phyloP scores from a whole-genome alignment of 352 stramenopile species.

The Phytophthora pinifolia region DNA sequence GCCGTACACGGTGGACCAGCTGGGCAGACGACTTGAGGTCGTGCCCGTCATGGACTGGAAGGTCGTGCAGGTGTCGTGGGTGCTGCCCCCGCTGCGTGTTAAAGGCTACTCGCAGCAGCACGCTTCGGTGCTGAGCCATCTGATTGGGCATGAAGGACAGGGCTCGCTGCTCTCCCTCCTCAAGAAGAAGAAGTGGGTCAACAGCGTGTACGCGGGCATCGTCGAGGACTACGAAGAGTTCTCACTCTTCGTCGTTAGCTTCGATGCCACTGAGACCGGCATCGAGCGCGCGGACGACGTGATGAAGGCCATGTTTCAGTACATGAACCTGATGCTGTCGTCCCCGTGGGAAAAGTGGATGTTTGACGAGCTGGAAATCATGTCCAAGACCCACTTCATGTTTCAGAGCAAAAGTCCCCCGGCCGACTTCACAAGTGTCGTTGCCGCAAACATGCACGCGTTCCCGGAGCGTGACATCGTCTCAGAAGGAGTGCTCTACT shows the following conservation, averaged over 20 bases:
- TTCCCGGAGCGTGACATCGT: slow-evolving; percentile 54
- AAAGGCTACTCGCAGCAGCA: slow-evolving; percentile 43
- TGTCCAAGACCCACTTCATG: slow-evolving; percentile 54
- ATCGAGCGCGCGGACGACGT: slow-evolving; percentile 58
- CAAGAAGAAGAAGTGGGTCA: slow-evolving; percentile 72
- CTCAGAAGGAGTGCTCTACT: slow-evolving; percentile 47
- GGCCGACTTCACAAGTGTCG: slow-evolving; percentile 64
- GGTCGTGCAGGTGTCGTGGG: slow-evolving; percentile 67
- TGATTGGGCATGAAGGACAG: slow-evolving; percentile 93
- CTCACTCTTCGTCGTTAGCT: slow-evolving; percentile 50
- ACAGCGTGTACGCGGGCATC: slow-evolving; percentile 57
- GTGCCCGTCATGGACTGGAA: slow-evolving; percentile 63
- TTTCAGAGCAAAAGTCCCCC: slow-evolving; percentile 70
- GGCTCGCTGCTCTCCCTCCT: slow-evolving; percentile 92
- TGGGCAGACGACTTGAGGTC: slow-evolving; percentile 45
- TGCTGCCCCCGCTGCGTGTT: slow-evolving; percentile 37
- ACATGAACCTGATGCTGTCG: slow-evolving; percentile 45
- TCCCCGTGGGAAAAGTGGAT: slow-evolving; percentile 50
- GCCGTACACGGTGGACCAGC: slow-evolving; percentile 40
- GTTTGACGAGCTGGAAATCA: slow-evolving; percentile 58
- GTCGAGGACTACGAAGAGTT: slow-evolving; percentile 62
- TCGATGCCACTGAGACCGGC: slow-evolving; percentile 59
- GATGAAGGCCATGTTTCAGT: slow-evolving; percentile 59
- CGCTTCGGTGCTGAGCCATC: slow-evolving; percentile 80
- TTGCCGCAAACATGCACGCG: slow-evolving; percentile 57